Conservation (phyloP, 1,284 basidiomycete genomes). For the Melampsora americana region DNA sequence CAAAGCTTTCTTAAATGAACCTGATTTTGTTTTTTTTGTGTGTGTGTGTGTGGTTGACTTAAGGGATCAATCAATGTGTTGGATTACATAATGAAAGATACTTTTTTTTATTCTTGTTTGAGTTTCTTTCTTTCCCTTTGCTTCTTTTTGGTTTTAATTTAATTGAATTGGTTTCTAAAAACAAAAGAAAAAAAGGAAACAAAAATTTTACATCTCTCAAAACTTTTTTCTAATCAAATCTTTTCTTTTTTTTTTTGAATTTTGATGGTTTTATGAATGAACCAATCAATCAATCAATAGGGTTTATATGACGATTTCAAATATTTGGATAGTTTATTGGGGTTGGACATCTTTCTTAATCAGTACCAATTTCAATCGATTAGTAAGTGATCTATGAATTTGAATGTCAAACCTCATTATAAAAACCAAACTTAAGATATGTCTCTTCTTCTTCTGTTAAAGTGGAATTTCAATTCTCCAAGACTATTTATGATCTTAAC, state of each 20-base stretch:
- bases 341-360: constrained; percentile 46
- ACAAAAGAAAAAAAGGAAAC: too few species aligned
- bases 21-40: constrained; percentile 29
- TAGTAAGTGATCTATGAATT: not conserved
- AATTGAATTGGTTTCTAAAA: too few species aligned
- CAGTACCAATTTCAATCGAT: constrained; percentile 11
- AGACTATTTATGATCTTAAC: constrained; percentile 26
- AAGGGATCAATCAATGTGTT: constrained; percentile 96
- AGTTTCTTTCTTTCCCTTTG: too few species aligned
- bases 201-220: too few species aligned
- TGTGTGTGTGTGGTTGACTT: too few species aligned
- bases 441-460: not conserved
- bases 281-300: not conserved
- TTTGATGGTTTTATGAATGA: not conserved
- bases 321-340: constrained; percentile 45
- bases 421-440: not conserved
- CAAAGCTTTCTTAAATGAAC: too few species aligned
- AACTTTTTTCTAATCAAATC: not conserved
- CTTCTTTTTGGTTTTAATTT: constrained; percentile 47
- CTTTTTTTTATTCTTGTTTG: constrained; percentile 87
- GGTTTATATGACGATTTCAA: constrained; percentile 49
- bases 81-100: constrained; percentile 92
- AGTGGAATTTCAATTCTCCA: constrained; percentile 28
- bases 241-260: not conserved
- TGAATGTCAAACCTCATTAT: too few species aligned